These are phyloP conservation scores for Penicillium manginii DNA, from an alignment of 495 filamentous ascomycete species.

Conservation along the genomic window DNA sequence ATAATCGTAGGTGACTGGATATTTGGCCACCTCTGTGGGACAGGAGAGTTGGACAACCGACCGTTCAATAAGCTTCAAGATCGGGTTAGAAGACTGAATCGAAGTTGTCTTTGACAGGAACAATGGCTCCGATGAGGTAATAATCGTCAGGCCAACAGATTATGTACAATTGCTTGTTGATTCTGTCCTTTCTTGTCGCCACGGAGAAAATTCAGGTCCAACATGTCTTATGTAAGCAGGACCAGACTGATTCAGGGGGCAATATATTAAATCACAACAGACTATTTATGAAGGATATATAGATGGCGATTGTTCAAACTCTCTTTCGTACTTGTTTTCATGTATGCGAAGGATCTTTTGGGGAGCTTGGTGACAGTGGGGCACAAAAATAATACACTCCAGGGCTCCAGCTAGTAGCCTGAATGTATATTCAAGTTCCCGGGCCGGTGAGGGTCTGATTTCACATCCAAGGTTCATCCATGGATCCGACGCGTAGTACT, in stretches of 20 bases:
- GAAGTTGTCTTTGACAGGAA: not conserved
- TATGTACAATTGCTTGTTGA: constrained; percentile 3
- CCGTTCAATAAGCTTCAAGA: not conserved
- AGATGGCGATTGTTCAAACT: too few species aligned
- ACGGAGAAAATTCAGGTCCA: constrained; percentile 26
- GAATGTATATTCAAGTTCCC: too few species aligned
- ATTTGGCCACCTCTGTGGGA: not conserved
- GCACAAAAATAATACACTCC: too few species aligned
- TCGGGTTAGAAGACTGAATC: not conserved
- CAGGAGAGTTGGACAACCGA: not conserved
- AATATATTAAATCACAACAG: too few species aligned
- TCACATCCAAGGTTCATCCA: too few species aligned
- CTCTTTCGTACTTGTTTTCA: too few species aligned
- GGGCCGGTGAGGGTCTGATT: too few species aligned
- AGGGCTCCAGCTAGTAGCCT: too few species aligned
- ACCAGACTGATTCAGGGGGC: not conserved
- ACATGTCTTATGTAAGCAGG: constrained; percentile 31
- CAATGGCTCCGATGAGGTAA: not conserved
- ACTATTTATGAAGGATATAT: not conserved
- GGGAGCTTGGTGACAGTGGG: too few species aligned
- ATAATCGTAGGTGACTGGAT: too few species aligned
- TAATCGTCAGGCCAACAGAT: not conserved
- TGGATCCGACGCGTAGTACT: too few species aligned
- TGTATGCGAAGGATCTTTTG: too few species aligned
- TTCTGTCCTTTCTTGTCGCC: constrained; percentile 18